Conservation (phyloP, 768 basidiomycete species). For the Fomitopsis pulvina region DNA sequence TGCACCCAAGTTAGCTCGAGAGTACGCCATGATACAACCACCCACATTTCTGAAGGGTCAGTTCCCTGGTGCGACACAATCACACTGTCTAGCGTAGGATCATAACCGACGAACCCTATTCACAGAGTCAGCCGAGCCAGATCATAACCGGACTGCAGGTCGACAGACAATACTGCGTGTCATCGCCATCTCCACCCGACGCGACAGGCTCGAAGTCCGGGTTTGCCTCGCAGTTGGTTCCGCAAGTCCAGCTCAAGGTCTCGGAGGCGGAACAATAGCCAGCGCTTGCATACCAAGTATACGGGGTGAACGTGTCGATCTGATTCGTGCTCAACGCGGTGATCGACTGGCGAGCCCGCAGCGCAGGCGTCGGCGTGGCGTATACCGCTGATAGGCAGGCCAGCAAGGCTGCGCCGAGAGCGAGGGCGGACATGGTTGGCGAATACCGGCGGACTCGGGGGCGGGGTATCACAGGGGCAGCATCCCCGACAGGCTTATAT, state of each 20-base stretch:
- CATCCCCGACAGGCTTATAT: no score
- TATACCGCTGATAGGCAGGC: slow-evolving; percentile 2
- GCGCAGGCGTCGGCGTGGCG: slow-evolving; percentile 3
- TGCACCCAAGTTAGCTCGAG: slow-evolving; percentile 4
- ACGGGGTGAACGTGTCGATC: slow-evolving; percentile 22
- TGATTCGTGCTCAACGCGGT: slow-evolving; percentile 17
- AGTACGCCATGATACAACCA: neutral
- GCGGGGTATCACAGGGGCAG: no score
- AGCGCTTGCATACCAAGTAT: slow-evolving; percentile 24
- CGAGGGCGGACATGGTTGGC: neutral
- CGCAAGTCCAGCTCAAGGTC: slow-evolving; percentile 25
- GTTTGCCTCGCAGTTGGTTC: slow-evolving; percentile 38
- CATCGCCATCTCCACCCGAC: slow-evolving; percentile 39
- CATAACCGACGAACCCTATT: slow-evolving; percentile 50
- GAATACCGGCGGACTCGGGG: neutral
- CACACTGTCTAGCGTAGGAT: slow-evolving; percentile 30
- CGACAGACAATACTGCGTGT: slow-evolving; percentile 32
- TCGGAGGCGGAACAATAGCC: slow-evolving; percentile 24
- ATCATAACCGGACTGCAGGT: neutral
- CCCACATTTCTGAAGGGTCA: slow-evolving; percentile 26
- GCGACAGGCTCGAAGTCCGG: slow-evolving; percentile 40
- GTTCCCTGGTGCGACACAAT: slow-evolving; percentile 35
- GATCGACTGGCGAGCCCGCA: slow-evolving; percentile 14
- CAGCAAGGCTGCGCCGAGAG: slow-evolving; percentile 3
- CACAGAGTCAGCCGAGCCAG: neutral